A percentile compares a stretch with the other conserved stretches of the same genome.
These are phyloP conservation scores for Pestalotiopsis sp. DNA, from an alignment of 2,329 filamentous ascomycete genomes.

Conservation along the genomic window DNA sequence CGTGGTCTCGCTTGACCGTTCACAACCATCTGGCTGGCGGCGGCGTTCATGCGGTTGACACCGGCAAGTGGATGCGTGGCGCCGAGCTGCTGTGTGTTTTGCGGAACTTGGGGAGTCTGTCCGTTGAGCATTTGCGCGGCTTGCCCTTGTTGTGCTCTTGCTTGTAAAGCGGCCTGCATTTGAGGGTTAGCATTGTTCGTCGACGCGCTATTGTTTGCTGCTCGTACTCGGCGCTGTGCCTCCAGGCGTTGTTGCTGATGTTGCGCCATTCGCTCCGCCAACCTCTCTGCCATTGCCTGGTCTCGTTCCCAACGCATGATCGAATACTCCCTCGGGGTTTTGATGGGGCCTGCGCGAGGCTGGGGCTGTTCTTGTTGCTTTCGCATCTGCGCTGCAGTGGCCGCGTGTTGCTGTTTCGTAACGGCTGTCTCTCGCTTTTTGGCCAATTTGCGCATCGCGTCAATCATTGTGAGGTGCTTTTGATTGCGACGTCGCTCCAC, in stretches of 20 bases:
- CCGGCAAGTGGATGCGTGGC: constrained; percentile 33
- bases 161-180: constrained; percentile 44
- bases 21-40: constrained; percentile 46
- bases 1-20: constrained; percentile 50
- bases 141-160: constrained; percentile 46
- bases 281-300: constrained; percentile 62
- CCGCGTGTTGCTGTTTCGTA: constrained; percentile 86
- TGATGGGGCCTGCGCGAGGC: constrained; percentile 50
- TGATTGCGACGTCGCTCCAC: constrained; percentile 87
- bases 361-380: constrained; percentile 71
- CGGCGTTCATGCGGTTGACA: constrained; percentile 42
- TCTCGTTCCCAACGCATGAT: constrained; percentile 87
- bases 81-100: constrained; percentile 36
- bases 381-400: constrained; percentile 75
- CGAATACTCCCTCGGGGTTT: constrained; percentile 90
- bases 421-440: constrained; percentile 87
- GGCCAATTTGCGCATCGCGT: constrained; percentile 92
- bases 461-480: constrained; percentile 84
- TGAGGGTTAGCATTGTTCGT: constrained; percentile 26
- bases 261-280: constrained; percentile 61
- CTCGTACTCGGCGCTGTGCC: constrained; percentile 55
- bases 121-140: constrained; percentile 46
- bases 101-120: constrained; percentile 37
- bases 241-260: constrained; percentile 63
- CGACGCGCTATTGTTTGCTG: constrained; percentile 18